Conservation (phyloP, 2,329 filamentous ascomycete species). For the Cordyceps cicadae region DNA sequence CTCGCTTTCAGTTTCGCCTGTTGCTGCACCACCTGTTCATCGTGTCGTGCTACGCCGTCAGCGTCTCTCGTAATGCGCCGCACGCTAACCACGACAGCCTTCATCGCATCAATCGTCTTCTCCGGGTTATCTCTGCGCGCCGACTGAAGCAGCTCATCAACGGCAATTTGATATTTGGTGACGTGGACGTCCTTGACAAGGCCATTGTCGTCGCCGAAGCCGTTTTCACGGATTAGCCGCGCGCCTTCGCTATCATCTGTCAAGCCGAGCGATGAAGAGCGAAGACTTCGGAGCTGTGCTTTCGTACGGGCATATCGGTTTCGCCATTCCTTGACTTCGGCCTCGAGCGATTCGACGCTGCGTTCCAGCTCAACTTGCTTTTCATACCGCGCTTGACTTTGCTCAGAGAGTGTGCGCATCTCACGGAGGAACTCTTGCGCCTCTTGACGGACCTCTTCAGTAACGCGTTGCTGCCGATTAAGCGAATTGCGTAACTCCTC, state of each 20-base stretch:
- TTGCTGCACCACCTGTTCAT: conserved; percentile 47
- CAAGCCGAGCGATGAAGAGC: conserved; percentile 71
- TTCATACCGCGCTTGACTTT: conserved; percentile 70
- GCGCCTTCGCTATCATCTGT: conserved; percentile 61
- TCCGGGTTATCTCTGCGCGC: conserved; percentile 68
- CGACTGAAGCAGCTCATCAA: conserved; percentile 78
- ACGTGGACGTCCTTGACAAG: conserved; percentile 86
- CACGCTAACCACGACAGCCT: conserved; percentile 72
- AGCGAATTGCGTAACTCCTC: conserved; percentile 57
- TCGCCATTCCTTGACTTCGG: conserved; percentile 84
- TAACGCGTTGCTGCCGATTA: conserved; percentile 69
- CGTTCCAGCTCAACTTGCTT: conserved; percentile 71
- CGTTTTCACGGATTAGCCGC: conserved; percentile 55
- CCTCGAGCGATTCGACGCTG: conserved; percentile 68
- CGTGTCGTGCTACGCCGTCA: conserved; percentile 46
- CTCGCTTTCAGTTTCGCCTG: conserved; percentile 66
- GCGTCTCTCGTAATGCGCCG: conserved; percentile 80
- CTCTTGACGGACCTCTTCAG: conserved; percentile 78
- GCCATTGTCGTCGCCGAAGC: conserved; percentile 63
- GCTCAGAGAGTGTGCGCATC: conserved; percentile 78
- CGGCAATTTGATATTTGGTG: conserved; percentile 87
- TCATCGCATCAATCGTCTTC: conserved; percentile 76
- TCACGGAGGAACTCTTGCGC: conserved; percentile 77
- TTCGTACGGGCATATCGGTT: conserved; percentile 81
- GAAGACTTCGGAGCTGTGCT: conserved; percentile 74